Evolutionary conservation across 148 eudicot genomes (phyloP), one percentile per base, ranked within the genome.

Genomic region (Dysphania ambrosioides): DNA sequence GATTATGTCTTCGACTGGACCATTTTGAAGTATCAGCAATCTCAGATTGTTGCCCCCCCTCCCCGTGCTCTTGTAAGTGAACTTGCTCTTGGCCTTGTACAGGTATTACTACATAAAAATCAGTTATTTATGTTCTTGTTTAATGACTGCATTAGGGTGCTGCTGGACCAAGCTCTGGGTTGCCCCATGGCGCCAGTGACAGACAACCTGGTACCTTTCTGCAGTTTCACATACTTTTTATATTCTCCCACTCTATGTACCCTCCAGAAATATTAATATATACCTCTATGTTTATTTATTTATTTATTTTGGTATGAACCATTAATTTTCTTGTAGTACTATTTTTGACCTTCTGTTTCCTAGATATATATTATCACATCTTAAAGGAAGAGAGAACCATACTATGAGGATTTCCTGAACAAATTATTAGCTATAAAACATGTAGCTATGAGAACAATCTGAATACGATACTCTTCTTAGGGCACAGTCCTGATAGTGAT

Each of bases 161-260:
- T 82, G 94, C 89, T 82, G 96, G 97, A 82, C 88, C 96, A 71
- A 95, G 99, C 78, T 83, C 97, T 49, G 91, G 91, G 70, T 67
- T 89, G 81, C 94, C 88, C 73, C 91, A 79, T 75, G 86, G 82
- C 34, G 69, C 73, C 74, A 76, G 69, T 35, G 96, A 87, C 56
- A 83, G 87, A 82, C n/a, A n/a, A n/a, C 73, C 87, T 75, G 99
- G 99, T 95, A 74, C 23, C 31, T 12, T 70, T 34, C 35, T 40
- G 40, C 61, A 38, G 27, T 76, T 2, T 26, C 53, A 8, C 19
- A 67, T 18, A 68, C 40, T 68, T 40, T 47, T 63, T 16, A 21
- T n/a, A 19, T 75, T 29, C 27, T 1, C 32, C 5, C 6, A 34
- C 34, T 56, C 9, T 4, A 41, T 16, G 2, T 35, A 8, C 66